Evolutionary conservation across 129 eudicot genomes (phyloP).

Genomic region (Helianthus tuberosus): DNA sequence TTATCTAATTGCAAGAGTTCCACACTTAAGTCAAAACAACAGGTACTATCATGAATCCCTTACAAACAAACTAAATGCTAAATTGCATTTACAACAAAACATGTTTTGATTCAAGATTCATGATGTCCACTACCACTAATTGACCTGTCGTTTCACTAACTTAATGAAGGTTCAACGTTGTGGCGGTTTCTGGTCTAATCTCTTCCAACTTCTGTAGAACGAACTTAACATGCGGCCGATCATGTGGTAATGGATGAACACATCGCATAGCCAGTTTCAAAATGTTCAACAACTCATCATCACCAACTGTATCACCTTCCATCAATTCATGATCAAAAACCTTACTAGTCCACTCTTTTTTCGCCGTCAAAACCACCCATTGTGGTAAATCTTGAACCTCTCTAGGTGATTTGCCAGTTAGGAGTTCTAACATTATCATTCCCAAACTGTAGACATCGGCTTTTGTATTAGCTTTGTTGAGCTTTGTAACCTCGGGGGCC

Average conservation of each 20-base stretch:
- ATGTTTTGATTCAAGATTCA: slow-evolving; percentile 48
- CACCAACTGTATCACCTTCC: slow-evolving; percentile 87
- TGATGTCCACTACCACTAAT: not conserved
- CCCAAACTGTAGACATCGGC: slow-evolving; percentile 72
- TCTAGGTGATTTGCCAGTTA: slow-evolving; percentile 52
- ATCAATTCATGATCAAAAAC: slow-evolving; percentile 80
- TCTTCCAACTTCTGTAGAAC: slow-evolving; percentile 80
- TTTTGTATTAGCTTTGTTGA: slow-evolving; percentile 56
- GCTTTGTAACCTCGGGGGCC: slow-evolving; percentile 59
- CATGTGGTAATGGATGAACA: slow-evolving; percentile 79
- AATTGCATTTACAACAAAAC: slow-evolving; percentile 33
- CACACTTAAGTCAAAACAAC: slow-evolving; percentile 17
- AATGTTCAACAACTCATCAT: slow-evolving; percentile 68
- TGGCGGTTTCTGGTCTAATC: slow-evolving; percentile 63
- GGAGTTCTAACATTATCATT: slow-evolving; percentile 55
- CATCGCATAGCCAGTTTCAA: slow-evolving; percentile 88
- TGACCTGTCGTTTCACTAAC: slow-evolving; percentile 36
- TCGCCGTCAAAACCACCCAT: slow-evolving; percentile 90
- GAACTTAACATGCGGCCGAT: slow-evolving; percentile 72
- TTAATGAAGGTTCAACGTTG: slow-evolving; percentile 50
- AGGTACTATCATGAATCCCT: not conserved
- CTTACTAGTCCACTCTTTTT: slow-evolving; percentile 92
- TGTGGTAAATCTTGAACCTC: slow-evolving; percentile 54
- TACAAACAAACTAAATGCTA: too few relatives aligned
- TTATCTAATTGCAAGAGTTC: not conserved